Evolutionary conservation across 352 stramenopile genomes (phyloP).

Genomic region (Phytophthora podocarpi): DNA sequence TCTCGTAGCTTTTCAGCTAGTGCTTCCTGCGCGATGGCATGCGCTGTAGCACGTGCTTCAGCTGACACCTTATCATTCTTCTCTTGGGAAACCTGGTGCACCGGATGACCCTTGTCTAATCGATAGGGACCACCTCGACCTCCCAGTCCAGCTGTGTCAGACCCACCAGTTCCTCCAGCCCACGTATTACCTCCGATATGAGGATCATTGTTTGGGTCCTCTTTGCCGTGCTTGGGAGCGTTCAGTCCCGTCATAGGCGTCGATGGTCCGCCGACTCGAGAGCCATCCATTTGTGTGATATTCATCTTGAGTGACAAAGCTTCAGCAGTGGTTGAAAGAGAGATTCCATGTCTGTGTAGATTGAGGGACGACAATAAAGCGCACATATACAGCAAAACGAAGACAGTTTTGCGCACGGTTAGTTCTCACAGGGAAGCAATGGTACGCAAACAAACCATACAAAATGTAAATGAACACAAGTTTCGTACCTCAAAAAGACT

Average conservation of each 20-base stretch:
- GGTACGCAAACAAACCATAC: conserved; percentile 14
- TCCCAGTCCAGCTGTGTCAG: conserved; percentile 92
- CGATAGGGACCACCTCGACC: conserved; percentile 95
- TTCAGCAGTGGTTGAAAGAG: conserved; percentile 44
- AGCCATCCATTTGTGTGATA: conserved; percentile 53
- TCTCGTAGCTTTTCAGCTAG: conserved; percentile 70
- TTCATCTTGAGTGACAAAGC: conserved; percentile 42
- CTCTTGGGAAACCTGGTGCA: conserved; percentile 94
- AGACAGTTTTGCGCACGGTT: no score
- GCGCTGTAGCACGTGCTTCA: conserved; percentile 68
- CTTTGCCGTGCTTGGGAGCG: conserved; percentile 93
- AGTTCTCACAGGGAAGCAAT: conserved; percentile 4
- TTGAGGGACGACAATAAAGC: no score
- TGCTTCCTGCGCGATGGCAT: conserved; percentile 75
- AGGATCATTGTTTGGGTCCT: conserved; percentile 92
- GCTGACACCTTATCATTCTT: conserved; percentile 94
- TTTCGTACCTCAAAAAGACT: conserved; percentile 77
- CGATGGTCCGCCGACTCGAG: conserved; percentile 44
- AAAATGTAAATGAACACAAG: conserved; percentile 4
- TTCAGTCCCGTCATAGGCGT: conserved; percentile 71
- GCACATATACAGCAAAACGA: no score
- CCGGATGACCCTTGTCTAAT: conserved; percentile 92
- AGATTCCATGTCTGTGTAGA: conserved; percentile 77
- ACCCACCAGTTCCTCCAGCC: conserved; percentile 93
- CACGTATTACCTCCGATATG: conserved; percentile 96